phyloP scores from a whole-genome alignment of 2,329 filamentous ascomycete genomes.

The Simplicillium aogashimaense region DNA sequence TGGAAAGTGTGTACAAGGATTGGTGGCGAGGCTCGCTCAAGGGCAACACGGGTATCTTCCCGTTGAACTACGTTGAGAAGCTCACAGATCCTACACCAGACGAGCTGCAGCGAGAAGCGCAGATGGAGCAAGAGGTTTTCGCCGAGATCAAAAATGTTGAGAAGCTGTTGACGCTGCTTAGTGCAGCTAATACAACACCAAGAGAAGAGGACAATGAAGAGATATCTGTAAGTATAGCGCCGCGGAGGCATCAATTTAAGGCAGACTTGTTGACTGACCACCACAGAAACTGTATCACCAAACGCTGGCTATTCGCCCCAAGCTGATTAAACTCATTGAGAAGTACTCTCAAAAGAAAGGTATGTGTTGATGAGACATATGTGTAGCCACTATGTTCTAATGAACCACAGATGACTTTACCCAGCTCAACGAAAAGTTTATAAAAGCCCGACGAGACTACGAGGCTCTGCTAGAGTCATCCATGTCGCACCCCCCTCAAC shows the following conservation, averaged over 20 bases:
- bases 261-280: slow-evolving; percentile 17
- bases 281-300: slow-evolving; percentile 72
- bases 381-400: background rate
- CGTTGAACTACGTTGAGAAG: slow-evolving; percentile 97
- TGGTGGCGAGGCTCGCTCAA: slow-evolving; percentile 97
- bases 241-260: too few relatives aligned
- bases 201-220: slow-evolving; percentile 93
- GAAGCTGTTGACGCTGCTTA: slow-evolving; percentile 76
- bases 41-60: slow-evolving; percentile 95
- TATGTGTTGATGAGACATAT: slow-evolving; percentile 23
- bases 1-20: slow-evolving; percentile 97
- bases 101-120: slow-evolving; percentile 87
- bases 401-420: slow-evolving; percentile 76
- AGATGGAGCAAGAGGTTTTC: slow-evolving; percentile 74
- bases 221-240: slow-evolving; percentile 56
- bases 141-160: slow-evolving; percentile 55
- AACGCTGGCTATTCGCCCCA: slow-evolving; percentile 86
- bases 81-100: slow-evolving; percentile 88
- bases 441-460: slow-evolving; percentile 95
- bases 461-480: slow-evolving; percentile 92
- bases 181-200: slow-evolving; percentile 70
- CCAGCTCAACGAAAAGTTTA: slow-evolving; percentile 97
- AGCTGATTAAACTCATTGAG: slow-evolving; percentile 94
- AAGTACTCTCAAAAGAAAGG: slow-evolving; percentile 99
- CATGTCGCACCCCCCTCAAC: slow-evolving; percentile 86